Evolutionary conservation across 805 yeast species (phyloP).

Genomic region (Candida succiphila): DNA sequence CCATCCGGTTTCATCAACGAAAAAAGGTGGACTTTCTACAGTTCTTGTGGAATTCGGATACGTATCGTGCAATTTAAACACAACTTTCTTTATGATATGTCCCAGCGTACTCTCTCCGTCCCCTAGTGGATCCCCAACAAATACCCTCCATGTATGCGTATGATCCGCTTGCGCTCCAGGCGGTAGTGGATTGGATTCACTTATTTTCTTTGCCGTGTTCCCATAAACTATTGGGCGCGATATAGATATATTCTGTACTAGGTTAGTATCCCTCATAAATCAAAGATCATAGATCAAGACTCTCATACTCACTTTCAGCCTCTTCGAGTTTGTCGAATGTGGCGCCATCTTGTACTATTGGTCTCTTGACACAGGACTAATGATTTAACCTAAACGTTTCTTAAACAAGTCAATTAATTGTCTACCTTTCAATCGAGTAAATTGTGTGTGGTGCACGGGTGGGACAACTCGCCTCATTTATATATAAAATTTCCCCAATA

Average conservation of each 20-base stretch:
- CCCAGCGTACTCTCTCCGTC: conserved; percentile 30
- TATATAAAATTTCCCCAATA: too few relatives aligned
- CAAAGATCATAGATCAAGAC: too few relatives aligned
- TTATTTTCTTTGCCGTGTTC: conserved; percentile 64
- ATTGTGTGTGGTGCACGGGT: too few relatives aligned
- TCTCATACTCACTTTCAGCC: conserved; percentile 19
- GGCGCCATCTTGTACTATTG: conserved; percentile 24
- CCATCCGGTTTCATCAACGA: conserved; percentile 98
- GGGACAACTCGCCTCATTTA: too few relatives aligned
- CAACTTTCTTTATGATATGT: conserved; percentile 78
- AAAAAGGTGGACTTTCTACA: conserved; percentile 85
- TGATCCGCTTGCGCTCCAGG: conserved; percentile 74
- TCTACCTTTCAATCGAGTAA: too few relatives aligned
- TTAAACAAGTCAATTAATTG: too few relatives aligned
- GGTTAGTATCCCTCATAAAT: neutral
- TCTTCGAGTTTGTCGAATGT: conserved; percentile 18
- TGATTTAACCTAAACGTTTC: too few relatives aligned
- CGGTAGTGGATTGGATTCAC: conserved; percentile 36
- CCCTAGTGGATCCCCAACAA: conserved; percentile 71
- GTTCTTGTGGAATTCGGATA: conserved; percentile 81
- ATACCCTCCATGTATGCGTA: conserved; percentile 93
- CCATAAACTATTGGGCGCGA: conserved; percentile 78
- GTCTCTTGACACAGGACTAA: too few relatives aligned
- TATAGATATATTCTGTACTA: conserved; percentile 33
- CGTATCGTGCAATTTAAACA: conserved; percentile 92